Evolutionary conservation across 2,329 filamentous ascomycete species (phyloP).

Genomic region (Aspergillus sp.): DNA sequence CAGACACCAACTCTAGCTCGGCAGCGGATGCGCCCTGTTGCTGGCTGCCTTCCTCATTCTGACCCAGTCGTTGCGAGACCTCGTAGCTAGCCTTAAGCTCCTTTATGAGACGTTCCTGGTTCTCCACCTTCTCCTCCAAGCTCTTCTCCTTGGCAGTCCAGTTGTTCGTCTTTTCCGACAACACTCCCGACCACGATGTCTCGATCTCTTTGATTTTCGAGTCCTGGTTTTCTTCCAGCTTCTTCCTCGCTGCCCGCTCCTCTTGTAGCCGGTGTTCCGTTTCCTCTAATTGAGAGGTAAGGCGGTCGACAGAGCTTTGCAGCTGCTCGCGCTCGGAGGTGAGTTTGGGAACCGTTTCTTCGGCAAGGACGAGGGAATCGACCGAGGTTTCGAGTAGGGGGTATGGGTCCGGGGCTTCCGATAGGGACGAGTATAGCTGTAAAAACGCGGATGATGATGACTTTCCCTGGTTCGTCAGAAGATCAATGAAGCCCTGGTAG

Average conservation of each 20-base stretch:
- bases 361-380: slow-evolving; percentile 87
- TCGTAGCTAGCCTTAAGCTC: slow-evolving; percentile 98
- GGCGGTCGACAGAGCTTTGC: slow-evolving; percentile 74
- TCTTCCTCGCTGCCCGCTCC: slow-evolving; percentile 73
- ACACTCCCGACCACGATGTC: slow-evolving; percentile 82
- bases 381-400: slow-evolving; percentile 94
- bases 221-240: slow-evolving; percentile 78
- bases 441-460: slow-evolving; percentile 90
- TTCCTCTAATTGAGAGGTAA: slow-evolving; percentile 82
- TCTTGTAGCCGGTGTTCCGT: slow-evolving; percentile 78
- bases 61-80: slow-evolving; percentile 86
- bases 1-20: slow-evolving; percentile 90
- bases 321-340: slow-evolving; percentile 86
- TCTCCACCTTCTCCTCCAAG: slow-evolving; percentile 91
- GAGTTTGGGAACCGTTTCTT: slow-evolving; percentile 89
- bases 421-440: slow-evolving; percentile 88
- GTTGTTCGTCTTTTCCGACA: slow-evolving; percentile 93
- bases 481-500: slow-evolving; percentile 96
- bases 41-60: slow-evolving; percentile 68
- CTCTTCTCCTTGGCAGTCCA: slow-evolving; percentile 93
- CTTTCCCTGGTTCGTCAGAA: slow-evolving; percentile 95
- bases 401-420: slow-evolving; percentile 95
- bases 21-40: slow-evolving; percentile 76
- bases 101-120: slow-evolving; percentile 86
- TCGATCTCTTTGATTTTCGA: slow-evolving; percentile 86